These are phyloP conservation scores for Coemansia sp. DNA, from an alignment of 192 early-diverging fungal genomes.

Conservation along the genomic window DNA sequence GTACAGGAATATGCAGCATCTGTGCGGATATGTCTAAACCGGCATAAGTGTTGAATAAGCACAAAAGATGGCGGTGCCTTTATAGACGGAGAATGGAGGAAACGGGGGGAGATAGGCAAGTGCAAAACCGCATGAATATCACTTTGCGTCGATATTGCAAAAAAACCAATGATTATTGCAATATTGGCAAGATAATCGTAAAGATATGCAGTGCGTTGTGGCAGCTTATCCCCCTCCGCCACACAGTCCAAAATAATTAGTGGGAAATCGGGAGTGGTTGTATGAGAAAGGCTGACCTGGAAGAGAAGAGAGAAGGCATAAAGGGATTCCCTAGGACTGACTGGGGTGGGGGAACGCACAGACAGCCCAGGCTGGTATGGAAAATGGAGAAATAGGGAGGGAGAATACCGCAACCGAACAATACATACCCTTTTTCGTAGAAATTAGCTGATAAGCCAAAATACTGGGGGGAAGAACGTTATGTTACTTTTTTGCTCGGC, in stretches of 20 bases:
- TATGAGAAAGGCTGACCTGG: background rate
- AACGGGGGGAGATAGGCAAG: background rate
- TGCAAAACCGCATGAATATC: background rate
- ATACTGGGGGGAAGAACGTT: background rate
- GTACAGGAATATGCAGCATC: background rate
- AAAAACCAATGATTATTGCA: constrained; percentile 2
- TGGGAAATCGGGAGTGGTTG: background rate
- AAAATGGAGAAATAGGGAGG: background rate
- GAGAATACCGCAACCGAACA: background rate
- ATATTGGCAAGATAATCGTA: constrained; percentile 1
- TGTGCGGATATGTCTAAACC: constrained; percentile 10
- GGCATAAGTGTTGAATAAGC: background rate
- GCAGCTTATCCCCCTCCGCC: background rate
- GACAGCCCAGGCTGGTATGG: background rate
- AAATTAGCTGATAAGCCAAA: background rate
- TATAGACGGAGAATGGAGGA: background rate
- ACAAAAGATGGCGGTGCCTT: background rate
- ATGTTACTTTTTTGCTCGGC: background rate
- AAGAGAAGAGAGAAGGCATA: background rate
- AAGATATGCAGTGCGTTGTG: background rate
- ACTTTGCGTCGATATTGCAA: background rate
- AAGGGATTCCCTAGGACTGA: too few species aligned
- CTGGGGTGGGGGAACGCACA: too few species aligned
- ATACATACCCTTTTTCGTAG: constrained; percentile 2
- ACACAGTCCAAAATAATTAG: constrained; percentile 1